Conservation (phyloP, 108 stramenopile species). For the Discostella pseudostelligera region DNA sequence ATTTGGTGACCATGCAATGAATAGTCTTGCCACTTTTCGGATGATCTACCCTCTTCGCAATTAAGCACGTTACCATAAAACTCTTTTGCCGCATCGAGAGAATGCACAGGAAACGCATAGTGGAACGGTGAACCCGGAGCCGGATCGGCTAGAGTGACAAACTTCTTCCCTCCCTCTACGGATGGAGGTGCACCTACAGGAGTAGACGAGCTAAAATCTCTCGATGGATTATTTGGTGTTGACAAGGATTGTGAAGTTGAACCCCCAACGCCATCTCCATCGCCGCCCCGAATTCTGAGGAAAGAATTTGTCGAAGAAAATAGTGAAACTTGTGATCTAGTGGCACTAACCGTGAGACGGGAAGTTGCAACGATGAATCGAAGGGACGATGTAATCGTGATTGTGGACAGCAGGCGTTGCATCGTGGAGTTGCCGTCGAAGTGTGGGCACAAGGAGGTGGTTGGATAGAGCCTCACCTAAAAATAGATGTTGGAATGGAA, state of each 20-base stretch:
- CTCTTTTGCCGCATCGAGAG: constrained; percentile 82
- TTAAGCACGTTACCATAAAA: constrained; percentile 92
- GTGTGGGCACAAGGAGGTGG: neutral
- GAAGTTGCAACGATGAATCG: constrained; percentile 10
- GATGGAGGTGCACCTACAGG: neutral
- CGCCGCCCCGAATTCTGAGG: constrained; percentile 3
- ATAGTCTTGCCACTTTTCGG: constrained; percentile 96
- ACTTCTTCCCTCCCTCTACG: constrained; percentile 31
- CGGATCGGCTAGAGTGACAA: constrained; percentile 59
- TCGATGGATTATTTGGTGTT: neutral
- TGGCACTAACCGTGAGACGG: neutral
- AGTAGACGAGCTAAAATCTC: constrained; percentile 23
- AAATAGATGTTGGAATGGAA: too few species aligned
- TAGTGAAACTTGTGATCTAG: neutral
- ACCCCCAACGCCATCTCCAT: neutral
- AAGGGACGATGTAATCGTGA: constrained; percentile 7
- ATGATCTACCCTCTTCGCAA: constrained; percentile 86
- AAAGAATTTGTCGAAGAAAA: constrained; percentile 1
- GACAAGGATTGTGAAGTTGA: neutral
- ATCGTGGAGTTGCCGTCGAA: neutral
- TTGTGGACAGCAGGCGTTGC: constrained; percentile 4
- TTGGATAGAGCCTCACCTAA: too few species aligned
- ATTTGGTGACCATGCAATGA: constrained; percentile 94
- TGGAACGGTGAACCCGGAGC: constrained; percentile 93
- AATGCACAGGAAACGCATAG: constrained; percentile 96